Evolutionary conservation across 2,329 filamentous ascomycete genomes (phyloP).

Genomic region (Colletotrichum orbiculare): DNA sequence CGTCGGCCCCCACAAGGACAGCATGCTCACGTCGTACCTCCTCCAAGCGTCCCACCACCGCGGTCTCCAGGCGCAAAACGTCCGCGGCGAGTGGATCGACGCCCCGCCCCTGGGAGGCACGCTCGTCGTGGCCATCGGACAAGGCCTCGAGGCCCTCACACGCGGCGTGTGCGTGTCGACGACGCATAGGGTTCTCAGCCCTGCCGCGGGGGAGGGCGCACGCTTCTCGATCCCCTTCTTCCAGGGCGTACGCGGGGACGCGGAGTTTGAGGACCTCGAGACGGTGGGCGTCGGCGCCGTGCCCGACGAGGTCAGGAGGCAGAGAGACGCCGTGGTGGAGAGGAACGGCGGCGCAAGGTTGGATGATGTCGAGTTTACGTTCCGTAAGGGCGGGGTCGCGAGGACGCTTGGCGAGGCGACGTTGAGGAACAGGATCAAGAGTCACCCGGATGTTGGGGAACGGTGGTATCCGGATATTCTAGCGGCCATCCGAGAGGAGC

Average conservation of each 20-base stretch:
- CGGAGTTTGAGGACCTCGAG: conserved; percentile 82
- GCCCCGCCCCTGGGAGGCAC: conserved; percentile 81
- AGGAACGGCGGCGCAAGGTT: conserved; percentile 65
- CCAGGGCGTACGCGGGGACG: conserved; percentile 84
- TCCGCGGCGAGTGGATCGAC: conserved; percentile 82
- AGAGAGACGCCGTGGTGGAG: conserved; percentile 69
- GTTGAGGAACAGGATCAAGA: conserved; percentile 85
- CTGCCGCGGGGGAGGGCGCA: conserved; percentile 74
- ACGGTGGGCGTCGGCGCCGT: conserved; percentile 65
- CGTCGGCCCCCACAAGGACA: conserved; percentile 86
- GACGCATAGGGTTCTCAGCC: conserved; percentile 85
- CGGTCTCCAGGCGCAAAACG: conserved; percentile 87
- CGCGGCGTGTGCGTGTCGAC: conserved; percentile 84
- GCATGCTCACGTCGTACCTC: conserved; percentile 84
- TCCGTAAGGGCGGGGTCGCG: conserved; percentile 74
- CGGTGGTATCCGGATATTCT: conserved; percentile 79
- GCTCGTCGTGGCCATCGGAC: conserved; percentile 87
- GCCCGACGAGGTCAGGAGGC: conserved; percentile 70
- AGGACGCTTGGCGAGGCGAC: conserved; percentile 84
- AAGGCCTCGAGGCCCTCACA: conserved; percentile 87
- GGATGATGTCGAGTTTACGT: conserved; percentile 90
- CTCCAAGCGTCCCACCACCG: conserved; percentile 81
- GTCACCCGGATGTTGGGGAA: conserved; percentile 87
- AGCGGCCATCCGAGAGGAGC: conserved; percentile 67
- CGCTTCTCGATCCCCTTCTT: conserved; percentile 89